Percentiles rank a stretch among this genome's conserved stretches.
Conservation (phyloP, 352 stramenopile species). For the Globisporangium recalcitrans region DNA sequence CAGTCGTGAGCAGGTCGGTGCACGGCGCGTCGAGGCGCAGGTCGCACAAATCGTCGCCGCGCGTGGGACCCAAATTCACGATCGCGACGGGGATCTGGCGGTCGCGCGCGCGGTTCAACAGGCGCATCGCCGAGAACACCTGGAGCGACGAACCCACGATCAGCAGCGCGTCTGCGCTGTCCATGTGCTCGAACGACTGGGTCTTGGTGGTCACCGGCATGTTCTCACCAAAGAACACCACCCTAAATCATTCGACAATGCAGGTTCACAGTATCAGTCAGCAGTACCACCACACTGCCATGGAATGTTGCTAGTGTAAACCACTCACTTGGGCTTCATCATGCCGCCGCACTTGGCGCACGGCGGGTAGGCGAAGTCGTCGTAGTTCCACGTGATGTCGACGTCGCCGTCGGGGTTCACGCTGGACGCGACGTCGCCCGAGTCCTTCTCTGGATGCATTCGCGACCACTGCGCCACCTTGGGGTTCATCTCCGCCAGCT, state of each 20-base stretch:
- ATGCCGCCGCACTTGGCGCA: constrained; percentile 75
- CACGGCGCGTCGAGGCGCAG: constrained; percentile 68
- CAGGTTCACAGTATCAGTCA: background rate
- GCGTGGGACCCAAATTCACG: constrained; percentile 85
- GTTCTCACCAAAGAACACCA: constrained; percentile 97
- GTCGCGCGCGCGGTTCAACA: constrained; percentile 76
- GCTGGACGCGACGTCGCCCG: constrained; percentile 67
- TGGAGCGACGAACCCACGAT: constrained; percentile 93
- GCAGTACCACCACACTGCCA: background rate
- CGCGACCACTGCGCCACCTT: constrained; percentile 38
- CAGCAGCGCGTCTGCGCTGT: constrained; percentile 84
- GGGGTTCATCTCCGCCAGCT: constrained; percentile 80
- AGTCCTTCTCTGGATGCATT: constrained; percentile 27
- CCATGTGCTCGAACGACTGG: constrained; percentile 59
- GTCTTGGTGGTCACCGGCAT: constrained; percentile 83
- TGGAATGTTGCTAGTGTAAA: too few relatives aligned
- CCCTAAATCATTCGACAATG: constrained; percentile 24
- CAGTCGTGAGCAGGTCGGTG: constrained; percentile 41
- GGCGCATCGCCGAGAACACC: constrained; percentile 93
- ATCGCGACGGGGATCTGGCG: constrained; percentile 74
- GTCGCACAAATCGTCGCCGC: constrained; percentile 73
- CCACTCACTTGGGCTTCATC: constrained; percentile 65
- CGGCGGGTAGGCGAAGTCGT: constrained; percentile 73
- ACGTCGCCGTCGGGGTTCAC: constrained; percentile 93
- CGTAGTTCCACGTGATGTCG: constrained; percentile 80